phyloP scores from a whole-genome alignment of 192 early-diverging fungal genomes.

The Linnemannia zychae region DNA sequence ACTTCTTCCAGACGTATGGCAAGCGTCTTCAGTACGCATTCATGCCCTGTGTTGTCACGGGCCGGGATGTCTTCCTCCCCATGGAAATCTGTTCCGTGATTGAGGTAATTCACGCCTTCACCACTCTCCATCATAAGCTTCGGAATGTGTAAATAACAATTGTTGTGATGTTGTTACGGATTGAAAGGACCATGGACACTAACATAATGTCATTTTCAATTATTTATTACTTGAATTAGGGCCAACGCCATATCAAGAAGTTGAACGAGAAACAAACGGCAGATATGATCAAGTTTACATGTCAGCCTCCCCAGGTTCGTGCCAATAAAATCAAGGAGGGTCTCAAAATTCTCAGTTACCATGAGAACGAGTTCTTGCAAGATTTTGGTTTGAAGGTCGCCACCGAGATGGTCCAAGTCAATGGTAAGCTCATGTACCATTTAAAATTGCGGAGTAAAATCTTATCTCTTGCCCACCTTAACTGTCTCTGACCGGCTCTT shows the following conservation, averaged over 20 bases:
- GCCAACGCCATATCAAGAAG: conserved; percentile 87
- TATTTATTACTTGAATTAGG: conserved; percentile 52
- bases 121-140: too few species aligned
- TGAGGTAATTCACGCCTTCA: conserved; percentile 12
- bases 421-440: conserved; percentile 34
- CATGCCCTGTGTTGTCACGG: conserved; percentile 86
- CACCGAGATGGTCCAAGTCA: conserved; percentile 74
- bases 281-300: conserved; percentile 96
- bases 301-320: conserved; percentile 86
- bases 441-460: conserved; percentile 28
- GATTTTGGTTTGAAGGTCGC: conserved; percentile 82
- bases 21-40: conserved; percentile 79
- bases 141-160: neutral
- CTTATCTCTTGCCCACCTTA: neutral
- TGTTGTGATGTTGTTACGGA: neutral
- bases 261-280: conserved; percentile 89
- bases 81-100: conserved; percentile 92
- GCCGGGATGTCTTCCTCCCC: conserved; percentile 80
- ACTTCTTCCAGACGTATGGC: conserved; percentile 84
- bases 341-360: conserved; percentile 74
- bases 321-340: conserved; percentile 86
- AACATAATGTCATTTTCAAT: neutral
- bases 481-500: conserved; percentile 3
- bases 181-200: neutral
- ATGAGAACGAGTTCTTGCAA: conserved; percentile 78